Base-by-base conservation (phyloP, 2,329 filamentous ascomycete genomes). In the Hypoxylon sp. region DNA sequence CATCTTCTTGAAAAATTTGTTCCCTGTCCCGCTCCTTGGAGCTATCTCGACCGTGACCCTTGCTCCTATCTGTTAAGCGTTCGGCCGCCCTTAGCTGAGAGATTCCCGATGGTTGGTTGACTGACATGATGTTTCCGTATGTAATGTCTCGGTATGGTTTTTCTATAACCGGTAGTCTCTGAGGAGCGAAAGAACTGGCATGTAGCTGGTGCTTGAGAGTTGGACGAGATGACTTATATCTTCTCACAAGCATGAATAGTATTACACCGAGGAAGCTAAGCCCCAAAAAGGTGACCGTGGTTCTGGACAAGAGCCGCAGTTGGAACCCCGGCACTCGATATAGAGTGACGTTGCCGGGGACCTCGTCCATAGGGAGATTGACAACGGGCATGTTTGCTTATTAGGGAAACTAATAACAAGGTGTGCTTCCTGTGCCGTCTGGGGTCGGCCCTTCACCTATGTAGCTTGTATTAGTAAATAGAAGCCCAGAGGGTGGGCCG, bases 361-460 rank as follows among this genome's bases (percentile, higher is more conserved):
- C 45, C 53, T 51, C 55, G 54, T 62, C 61, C 40, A 50, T 48
- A 54, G 66, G 63, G 55, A 65, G 62, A 63, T 69, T 67, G 61
- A 73, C 60, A 63, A 65, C 67, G 60, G 73, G 72, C 73, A 75
- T 75, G 54, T 52, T 68, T 73, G 67, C 68, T 69, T 57, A 61
- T 66, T 67, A 61, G 40, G 65, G 65, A 59, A 67, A 64, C 60
- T 65, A 55, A 54, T 57, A 56, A 51, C 43, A 54, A 44, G 46
- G 51, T 58, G 49, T 52, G 51, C 47, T 51, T 57, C 43, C 54
- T 52, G 57, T 51, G 63, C 60, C 49, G 58, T 62, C 57, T 57
- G 58, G 59, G 41, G 53, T 56, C 51, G 57, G 58, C 41, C 43
- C 51, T 60, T 57, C 37, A 54, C 47, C 41, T 47, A 55, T 56